phyloP scores from a whole-genome alignment of 768 basidiomycete species.

The Mycena alexandri region DNA sequence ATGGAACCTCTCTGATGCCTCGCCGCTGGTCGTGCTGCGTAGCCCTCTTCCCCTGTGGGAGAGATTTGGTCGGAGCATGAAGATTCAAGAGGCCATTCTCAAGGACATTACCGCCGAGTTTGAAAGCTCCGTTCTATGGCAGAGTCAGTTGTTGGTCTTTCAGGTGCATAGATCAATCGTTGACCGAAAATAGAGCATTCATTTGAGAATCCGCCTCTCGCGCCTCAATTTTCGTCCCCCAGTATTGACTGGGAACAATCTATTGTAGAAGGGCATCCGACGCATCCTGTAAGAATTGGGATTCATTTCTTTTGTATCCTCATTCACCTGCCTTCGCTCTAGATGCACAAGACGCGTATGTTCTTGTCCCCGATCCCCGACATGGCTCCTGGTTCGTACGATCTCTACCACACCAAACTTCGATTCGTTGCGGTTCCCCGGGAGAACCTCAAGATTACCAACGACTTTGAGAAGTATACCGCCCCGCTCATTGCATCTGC shows the following conservation, averaged over 20 bases:
- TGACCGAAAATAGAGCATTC: constrained; percentile 52
- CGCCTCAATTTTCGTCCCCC: constrained; percentile 58
- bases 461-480: constrained; percentile 61
- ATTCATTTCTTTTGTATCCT: background rate
- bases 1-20: constrained; percentile 42
- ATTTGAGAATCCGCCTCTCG: constrained; percentile 61
- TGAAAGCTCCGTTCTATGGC: constrained; percentile 65
- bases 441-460: constrained; percentile 58
- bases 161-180: background rate
- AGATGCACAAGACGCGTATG: constrained; percentile 71
- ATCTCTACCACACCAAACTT: constrained; percentile 62
- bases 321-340: background rate
- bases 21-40: constrained; percentile 43
- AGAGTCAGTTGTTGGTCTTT: constrained; percentile 50
- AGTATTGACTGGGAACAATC: constrained; percentile 74
- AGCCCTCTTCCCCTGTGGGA: constrained; percentile 60
- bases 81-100: constrained; percentile 49
- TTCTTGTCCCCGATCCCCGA: constrained; percentile 64
- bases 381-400: constrained; percentile 60
- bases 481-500: constrained; percentile 57
- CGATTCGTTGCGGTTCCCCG: constrained; percentile 62
- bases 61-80: constrained; percentile 52
- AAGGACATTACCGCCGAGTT: constrained; percentile 63
- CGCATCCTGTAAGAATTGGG: constrained; percentile 61
- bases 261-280: constrained; percentile 71